A percentile compares a stretch with the other conserved stretches of the same genome.
Evolutionary conservation across 306 rosid species (phyloP).

Genomic region (Vachellia pachyceras): DNA sequence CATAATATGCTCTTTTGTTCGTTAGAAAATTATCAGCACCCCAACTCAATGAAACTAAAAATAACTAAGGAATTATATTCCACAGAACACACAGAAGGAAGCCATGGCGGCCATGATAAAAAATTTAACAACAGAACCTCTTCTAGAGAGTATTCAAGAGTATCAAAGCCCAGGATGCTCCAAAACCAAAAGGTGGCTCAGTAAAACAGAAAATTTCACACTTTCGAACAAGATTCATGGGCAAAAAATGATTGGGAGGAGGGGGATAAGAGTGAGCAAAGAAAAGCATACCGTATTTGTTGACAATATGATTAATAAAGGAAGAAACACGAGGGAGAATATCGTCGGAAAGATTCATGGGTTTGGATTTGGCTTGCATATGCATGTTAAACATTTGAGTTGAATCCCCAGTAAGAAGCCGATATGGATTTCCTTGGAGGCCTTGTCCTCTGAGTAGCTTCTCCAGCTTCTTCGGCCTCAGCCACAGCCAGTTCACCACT

Average conservation of each 20-base stretch:
- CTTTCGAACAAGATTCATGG: not conserved
- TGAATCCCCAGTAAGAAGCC: slow-evolving; percentile 39
- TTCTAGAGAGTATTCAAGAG: not conserved
- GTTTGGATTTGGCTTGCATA: slow-evolving; percentile 44
- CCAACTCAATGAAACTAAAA: not conserved
- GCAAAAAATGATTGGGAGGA: not conserved
- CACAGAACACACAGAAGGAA: not conserved
- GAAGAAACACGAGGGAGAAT: slow-evolving; percentile 35
- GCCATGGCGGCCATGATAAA: not conserved
- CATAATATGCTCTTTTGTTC: not conserved
- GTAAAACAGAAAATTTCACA: not conserved
- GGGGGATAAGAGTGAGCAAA: not conserved
- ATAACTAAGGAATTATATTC: not conserved
- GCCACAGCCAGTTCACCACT: slow-evolving; percentile 47
- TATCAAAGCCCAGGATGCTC: not conserved
- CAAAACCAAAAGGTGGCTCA: not conserved
- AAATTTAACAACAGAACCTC: not conserved
- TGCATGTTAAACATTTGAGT: slow-evolving; percentile 21
- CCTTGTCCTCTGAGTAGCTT: slow-evolving; percentile 45
- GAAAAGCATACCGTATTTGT: slow-evolving; percentile 44
- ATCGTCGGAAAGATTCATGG: slow-evolving; percentile 47
- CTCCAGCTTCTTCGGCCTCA: slow-evolving; percentile 51
- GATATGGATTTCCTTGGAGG: slow-evolving; percentile 40
- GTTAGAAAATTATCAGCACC: not conserved
- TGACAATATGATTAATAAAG: slow-evolving; percentile 17